Base-by-base conservation (phyloP, 106 monocot species). In the Dactylorhiza incarnata region DNA sequence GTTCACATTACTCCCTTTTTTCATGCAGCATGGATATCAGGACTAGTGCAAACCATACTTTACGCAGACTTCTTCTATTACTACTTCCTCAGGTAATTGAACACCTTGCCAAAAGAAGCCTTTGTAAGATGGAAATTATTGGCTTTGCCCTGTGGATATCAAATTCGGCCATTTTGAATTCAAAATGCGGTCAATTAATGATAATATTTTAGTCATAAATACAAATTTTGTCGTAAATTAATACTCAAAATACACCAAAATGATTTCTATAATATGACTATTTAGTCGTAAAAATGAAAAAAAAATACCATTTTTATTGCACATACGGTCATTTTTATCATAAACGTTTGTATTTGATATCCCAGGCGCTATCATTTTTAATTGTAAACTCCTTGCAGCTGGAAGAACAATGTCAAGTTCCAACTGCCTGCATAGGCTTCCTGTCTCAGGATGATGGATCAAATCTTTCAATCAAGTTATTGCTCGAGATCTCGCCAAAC, bases 61-160 rank as follows among this genome's bases (percentile, higher is more conserved):
- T 99, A 99, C 79, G 97, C 84, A 4, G 97, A 99, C 70, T 99
- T 99, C 81, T 94, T 99, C 77, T 99, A 94, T 58, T 99, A 99
- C 53, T 99, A 99, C 76, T 79, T 99, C 52, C 86, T 86, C 14
- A 99, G 94, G 97, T 94, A 79, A 66, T 45, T 69, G 12, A 17
- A 69, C 16, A 69, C 5, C 45, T 46, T 25, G 37, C 24, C 24
- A 26, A 37, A 13, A 3, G 1, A 4, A 66, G 17, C 29, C 4
- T 66, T 9, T 29, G 11, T 9, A 29, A 0, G 11, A 37, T 3
- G 37, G 37, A 37, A 52, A 59, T 59, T 6, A 16, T 59, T 19
- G 59, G 6, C n/a, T 59, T 59, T 17, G n/a, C n/a, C 0, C 59
- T 5, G 37, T 2, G 37, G 37, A 37, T 37, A 37, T 37, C 37